Evolutionary conservation across 2,329 filamentous ascomycete genomes (phyloP), one percentile per base, ranked within the genome.

Genomic region (Pseudocercospora ulei): DNA sequence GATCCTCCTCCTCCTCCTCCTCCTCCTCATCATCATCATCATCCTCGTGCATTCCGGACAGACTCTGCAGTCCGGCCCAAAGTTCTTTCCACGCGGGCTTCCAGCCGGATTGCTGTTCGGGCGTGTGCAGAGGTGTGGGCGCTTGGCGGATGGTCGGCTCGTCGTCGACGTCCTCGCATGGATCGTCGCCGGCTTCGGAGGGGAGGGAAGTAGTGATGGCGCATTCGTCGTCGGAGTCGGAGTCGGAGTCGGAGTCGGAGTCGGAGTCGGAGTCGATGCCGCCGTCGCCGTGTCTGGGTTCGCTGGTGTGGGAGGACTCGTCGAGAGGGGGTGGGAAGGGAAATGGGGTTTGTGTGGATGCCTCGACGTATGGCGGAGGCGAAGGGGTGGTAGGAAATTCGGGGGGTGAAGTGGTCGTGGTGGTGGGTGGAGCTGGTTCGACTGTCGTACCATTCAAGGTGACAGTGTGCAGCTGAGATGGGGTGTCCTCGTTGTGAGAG

Each of bases 51-150:
- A 60, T 53, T 9, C 58, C 58, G 9, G 57, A 57, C 30, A 60
- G 48, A 33, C 49, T 51, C 9, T 48, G 42, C 35, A 60, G 34
- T 13, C 55, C 51, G 13, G 53, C 49, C 53, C 58, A 61, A 4
- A 61, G 50, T 39, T 61, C 58, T 34, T 51, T 51, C 54, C 57
- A 58, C 3, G 58, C 56, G n/a, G 51, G 55, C 38, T 51, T 57
- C 30, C 30, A 33, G 14, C 30, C 9, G 2, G 29, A 33, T 20
- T 33, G 16, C 13, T 33, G 8, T 3, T 33, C 29, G 2, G 29
- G 13, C 1, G n/a, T 33, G 5, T 19, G 30, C 7, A 33, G 5
- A 8, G 11, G n/a, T 7, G 41, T 37, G 9, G 37, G 31, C n/a
- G 37, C 23, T 30, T 43, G 20, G n/a, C 38, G 9, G 8, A 37